A percentile compares a stretch with the other conserved stretches of the same genome.
Evolutionary conservation across 139 green algal genomes (phyloP).

Genomic region (Auxenochlorella pyrenoidosa): DNA sequence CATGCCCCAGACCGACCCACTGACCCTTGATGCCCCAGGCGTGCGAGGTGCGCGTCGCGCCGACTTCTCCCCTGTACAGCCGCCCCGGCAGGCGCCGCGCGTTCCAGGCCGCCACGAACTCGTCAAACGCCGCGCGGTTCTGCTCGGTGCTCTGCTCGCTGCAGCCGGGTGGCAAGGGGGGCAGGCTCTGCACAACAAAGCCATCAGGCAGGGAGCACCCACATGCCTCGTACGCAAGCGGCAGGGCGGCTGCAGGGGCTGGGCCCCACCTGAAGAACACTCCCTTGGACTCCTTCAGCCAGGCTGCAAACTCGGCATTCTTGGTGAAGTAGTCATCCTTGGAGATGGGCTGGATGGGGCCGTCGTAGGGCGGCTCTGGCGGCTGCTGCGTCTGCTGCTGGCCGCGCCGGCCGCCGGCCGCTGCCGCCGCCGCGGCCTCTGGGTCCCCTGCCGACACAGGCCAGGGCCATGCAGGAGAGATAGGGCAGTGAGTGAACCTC

Average conservation of each 20-base stretch:
- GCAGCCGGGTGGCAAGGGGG: neutral
- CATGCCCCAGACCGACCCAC: too few relatives aligned
- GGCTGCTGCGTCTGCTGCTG: neutral
- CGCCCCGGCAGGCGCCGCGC: slow-evolving; percentile 34
- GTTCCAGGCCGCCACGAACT: slow-evolving; percentile 74
- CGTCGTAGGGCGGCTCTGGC: slow-evolving; percentile 12
- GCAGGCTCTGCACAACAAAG: too few relatives aligned
- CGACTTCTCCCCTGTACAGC: slow-evolving; percentile 62
- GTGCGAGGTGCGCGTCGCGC: slow-evolving; percentile 55
- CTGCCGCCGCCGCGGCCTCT: neutral
- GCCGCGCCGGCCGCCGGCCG: neutral
- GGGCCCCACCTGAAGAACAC: slow-evolving; percentile 59
- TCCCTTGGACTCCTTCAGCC: slow-evolving; percentile 58
- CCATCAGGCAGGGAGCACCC: too few relatives aligned
- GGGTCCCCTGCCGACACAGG: neutral
- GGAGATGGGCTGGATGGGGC: slow-evolving; percentile 42
- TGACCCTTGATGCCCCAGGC: slow-evolving; percentile 56
- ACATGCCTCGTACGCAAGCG: too few relatives aligned
- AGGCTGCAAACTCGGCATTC: slow-evolving; percentile 69
- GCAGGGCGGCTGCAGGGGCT: too few relatives aligned
- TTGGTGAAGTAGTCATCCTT: slow-evolving; percentile 66
- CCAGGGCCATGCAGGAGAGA: neutral
- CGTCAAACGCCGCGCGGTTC: slow-evolving; percentile 56
- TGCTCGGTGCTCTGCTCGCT: slow-evolving; percentile 62
- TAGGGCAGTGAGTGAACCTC: too few relatives aligned